Percentiles rank a stretch among this genome's conserved stretches.
These are phyloP conservation scores for Lepidium aucheri DNA, from an alignment of 345 rosid genomes.

Conservation along the genomic window DNA sequence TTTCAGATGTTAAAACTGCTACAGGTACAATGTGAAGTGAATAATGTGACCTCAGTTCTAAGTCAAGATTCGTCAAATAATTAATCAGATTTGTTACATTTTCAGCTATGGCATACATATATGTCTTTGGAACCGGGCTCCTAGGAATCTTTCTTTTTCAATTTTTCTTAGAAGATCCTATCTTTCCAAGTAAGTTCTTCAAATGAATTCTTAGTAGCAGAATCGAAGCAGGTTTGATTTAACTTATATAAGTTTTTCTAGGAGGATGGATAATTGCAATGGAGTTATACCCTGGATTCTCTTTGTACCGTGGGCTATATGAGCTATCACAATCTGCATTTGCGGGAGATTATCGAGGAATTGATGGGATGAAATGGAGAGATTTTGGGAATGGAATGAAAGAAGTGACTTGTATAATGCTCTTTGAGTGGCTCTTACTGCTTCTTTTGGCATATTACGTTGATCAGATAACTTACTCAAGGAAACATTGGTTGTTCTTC, in stretches of 20 bases:
- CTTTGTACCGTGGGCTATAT: conserved; percentile 81
- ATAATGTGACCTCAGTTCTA: not conserved
- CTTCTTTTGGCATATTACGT: conserved; percentile 60
- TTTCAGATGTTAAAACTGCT: conserved; percentile 80
- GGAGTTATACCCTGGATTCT: conserved; percentile 91
- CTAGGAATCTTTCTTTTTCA: conserved; percentile 75
- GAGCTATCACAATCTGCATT: conserved; percentile 66
- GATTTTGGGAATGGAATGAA: conserved; percentile 65
- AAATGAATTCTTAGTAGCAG: too few relatives aligned
- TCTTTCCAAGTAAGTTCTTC: conserved; percentile 64
- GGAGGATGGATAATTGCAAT: conserved; percentile 60
- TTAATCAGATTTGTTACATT: not conserved
- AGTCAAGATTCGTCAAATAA: not conserved
- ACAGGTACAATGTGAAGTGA: conserved; percentile 46
- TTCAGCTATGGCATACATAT: conserved; percentile 65
- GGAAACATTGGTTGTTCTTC: conserved; percentile 56
- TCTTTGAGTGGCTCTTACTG: conserved; percentile 67
- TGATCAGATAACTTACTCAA: conserved; percentile 52
- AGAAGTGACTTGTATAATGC: conserved; percentile 59
- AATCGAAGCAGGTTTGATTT: not conserved
- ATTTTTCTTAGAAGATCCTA: conserved; percentile 50
- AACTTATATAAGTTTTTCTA: conserved; percentile 18
- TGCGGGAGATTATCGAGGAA: conserved; percentile 41
- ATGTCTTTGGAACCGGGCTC: conserved; percentile 84
- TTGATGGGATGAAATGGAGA: conserved; percentile 71